These are phyloP conservation scores for Carex cristatella DNA, from an alignment of 176 grass and related monocot genomes.

Conservation along the genomic window DNA sequence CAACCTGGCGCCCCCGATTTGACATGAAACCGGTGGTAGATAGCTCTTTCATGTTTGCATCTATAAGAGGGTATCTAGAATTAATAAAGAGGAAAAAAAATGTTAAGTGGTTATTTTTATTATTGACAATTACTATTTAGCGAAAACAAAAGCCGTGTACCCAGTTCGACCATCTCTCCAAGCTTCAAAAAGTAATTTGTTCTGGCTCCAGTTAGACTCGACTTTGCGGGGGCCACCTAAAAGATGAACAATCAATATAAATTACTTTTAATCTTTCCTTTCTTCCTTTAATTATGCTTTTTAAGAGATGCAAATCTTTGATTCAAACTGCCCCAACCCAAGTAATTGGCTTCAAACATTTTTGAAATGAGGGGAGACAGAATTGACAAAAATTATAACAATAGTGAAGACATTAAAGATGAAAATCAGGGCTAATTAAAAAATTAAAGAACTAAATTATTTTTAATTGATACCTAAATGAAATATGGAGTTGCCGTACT, in stretches of 20 bases:
- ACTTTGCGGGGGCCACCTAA: constrained; percentile 80
- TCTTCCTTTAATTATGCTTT: background rate
- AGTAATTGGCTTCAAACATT: background rate
- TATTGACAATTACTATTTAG: background rate
- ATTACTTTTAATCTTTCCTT: background rate
- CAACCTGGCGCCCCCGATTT: constrained; percentile 80
- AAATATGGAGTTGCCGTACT: constrained; percentile 90
- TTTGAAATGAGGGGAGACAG: no score
- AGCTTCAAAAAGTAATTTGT: constrained; percentile 7
- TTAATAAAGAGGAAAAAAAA: constrained; percentile 5
- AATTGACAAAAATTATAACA: no score
- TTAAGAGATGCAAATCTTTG: background rate
- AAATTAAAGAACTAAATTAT: background rate
- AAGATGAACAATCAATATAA: constrained; percentile 2
- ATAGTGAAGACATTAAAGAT: background rate
- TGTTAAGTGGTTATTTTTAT: constrained; percentile 1
- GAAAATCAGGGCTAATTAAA: background rate
- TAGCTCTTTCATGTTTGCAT: constrained; percentile 97
- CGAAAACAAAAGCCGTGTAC: constrained; percentile 27
- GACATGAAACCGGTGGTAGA: constrained; percentile 86
- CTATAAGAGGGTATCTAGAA: constrained; percentile 79
- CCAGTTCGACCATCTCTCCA: background rate
- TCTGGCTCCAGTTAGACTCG: constrained; percentile 58
- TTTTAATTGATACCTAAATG: constrained; percentile 48
- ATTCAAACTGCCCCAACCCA: background rate